Evolutionary conservation across 768 basidiomycete species (phyloP).

Genomic region (Collybia sordida): DNA sequence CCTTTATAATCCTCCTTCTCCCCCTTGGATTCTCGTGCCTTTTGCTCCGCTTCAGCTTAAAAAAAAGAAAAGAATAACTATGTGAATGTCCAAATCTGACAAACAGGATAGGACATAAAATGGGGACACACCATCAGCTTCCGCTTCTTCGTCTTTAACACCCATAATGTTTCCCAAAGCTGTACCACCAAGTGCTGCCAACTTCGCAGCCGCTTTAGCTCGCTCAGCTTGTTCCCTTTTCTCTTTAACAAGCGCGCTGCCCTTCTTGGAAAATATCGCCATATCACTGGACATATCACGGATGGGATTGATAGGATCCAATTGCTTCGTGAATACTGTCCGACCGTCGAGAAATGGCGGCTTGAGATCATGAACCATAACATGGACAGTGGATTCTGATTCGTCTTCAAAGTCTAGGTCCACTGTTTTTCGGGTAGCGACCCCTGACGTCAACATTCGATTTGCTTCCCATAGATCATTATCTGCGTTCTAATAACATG

Average conservation of each 20-base stretch:
- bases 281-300: conserved; percentile 92
- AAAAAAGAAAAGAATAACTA: conserved; percentile 44
- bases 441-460: conserved; percentile 94
- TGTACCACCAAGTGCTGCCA: conserved; percentile 90
- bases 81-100: conserved; percentile 80
- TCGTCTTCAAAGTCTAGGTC: conserved; percentile 98
- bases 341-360: conserved; percentile 98
- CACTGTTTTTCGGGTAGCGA: conserved; percentile 81
- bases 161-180: conserved; percentile 98
- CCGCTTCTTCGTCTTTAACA: conserved; percentile 91
- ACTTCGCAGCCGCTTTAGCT: conserved; percentile 93
- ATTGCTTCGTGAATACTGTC: conserved; percentile 92
- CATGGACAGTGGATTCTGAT: conserved; percentile 93
- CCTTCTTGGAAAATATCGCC: conserved; percentile 96
- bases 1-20: conserved; percentile 79
- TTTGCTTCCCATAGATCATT: conserved; percentile 99
- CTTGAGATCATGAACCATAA: conserved; percentile 95
- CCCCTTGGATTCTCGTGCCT: conserved; percentile 49
- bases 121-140: conserved; percentile 76
- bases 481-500: conserved; percentile 77
- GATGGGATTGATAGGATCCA: conserved; percentile 97
- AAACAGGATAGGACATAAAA: conserved; percentile 17
- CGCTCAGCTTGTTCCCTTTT: conserved; percentile 96
- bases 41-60: conserved; percentile 56
- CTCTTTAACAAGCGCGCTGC: conserved; percentile 91